A percentile compares a stretch with the other conserved stretches of the same genome.
These are phyloP conservation scores for Starmera stellimalicola DNA, from an alignment of 1,139 yeast genomes.

Conservation along the genomic window DNA sequence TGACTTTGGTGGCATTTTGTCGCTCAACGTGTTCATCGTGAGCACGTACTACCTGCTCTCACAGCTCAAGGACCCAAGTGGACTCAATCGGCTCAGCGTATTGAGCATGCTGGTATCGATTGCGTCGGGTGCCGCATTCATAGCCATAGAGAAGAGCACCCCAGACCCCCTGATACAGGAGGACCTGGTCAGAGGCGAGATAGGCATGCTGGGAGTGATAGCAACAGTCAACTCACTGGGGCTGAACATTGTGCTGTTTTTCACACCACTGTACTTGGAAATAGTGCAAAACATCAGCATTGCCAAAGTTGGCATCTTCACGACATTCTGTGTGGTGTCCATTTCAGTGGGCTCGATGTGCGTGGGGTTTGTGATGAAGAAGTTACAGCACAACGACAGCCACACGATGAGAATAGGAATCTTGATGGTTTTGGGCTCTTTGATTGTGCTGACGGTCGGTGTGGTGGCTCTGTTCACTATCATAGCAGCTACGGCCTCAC, in stretches of 20 bases:
- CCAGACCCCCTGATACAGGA: slow-evolving; percentile 45
- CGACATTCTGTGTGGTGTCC: slow-evolving; percentile 32
- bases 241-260: slow-evolving; percentile 26
- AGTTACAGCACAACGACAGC: not conserved
- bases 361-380: slow-evolving; percentile 37
- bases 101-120: not conserved
- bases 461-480: slow-evolving; percentile 10
- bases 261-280: slow-evolving; percentile 42
- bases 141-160: slow-evolving; percentile 35
- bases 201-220: slow-evolving; percentile 38
- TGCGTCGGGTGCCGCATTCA: slow-evolving; percentile 19
- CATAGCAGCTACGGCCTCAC: slow-evolving; percentile 6
- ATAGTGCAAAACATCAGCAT: slow-evolving; percentile 39
- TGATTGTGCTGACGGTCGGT: slow-evolving; percentile 16
- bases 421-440: slow-evolving; percentile 13
- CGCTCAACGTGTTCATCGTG: slow-evolving; percentile 45
- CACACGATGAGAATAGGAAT: not conserved
- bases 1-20: slow-evolving; percentile 62
- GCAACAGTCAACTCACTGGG: slow-evolving; percentile 46
- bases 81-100: not conserved
- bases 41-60: slow-evolving; percentile 32
- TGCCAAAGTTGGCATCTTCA: slow-evolving; percentile 38
- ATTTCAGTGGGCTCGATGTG: slow-evolving; percentile 47
- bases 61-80: not conserved
- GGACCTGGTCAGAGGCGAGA: slow-evolving; percentile 32